A percentile compares a stretch with the other conserved stretches of the same genome.
These are phyloP conservation scores for Plasmodium falciparum DNA, from an alignment of 169 alveolate genomes.

Conservation along the genomic window DNA sequence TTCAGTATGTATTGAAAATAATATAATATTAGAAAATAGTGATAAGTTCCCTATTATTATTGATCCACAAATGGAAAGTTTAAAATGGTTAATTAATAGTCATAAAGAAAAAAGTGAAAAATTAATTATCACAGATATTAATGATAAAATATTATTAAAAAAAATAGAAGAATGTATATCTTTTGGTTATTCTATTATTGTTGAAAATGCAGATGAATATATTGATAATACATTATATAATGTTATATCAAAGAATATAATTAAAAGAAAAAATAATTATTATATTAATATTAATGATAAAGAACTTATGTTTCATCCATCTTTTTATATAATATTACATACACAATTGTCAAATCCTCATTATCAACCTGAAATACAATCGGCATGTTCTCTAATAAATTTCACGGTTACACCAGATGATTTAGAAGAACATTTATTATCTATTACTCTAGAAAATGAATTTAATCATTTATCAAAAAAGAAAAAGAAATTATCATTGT, in stretches of 20 bases:
- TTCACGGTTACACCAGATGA: constrained; percentile 95
- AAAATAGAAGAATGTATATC: constrained; percentile 89
- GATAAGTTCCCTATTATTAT: constrained; percentile 96
- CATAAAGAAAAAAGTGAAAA: constrained; percentile 92
- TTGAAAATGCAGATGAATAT: constrained; percentile 95
- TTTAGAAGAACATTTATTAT: constrained; percentile 95
- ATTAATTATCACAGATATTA: constrained; percentile 83
- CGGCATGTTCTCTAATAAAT: constrained; percentile 95
- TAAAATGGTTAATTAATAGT: constrained; percentile 95
- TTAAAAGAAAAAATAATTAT: constrained; percentile 91
- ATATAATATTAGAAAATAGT: constrained; percentile 94
- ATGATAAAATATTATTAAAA: constrained; percentile 84
- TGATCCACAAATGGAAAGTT: constrained; percentile 98
- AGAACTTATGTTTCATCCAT: constrained; percentile 90
- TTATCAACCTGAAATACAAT: constrained; percentile 97
- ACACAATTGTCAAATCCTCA: constrained; percentile 96
- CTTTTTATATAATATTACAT: constrained; percentile 93
- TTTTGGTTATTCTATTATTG: constrained; percentile 92
- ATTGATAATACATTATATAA: constrained; percentile 96
- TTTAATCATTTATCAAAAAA: constrained; percentile 93
- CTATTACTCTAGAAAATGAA: constrained; percentile 95
- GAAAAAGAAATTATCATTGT: constrained; percentile 93
- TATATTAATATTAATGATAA: constrained; percentile 93
- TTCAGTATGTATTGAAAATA: constrained; percentile 95
- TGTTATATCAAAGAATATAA: constrained; percentile 94